These are phyloP conservation scores for Gracilaria caudata DNA, from an alignment of 23 red algal species.

Conservation along the genomic window DNA sequence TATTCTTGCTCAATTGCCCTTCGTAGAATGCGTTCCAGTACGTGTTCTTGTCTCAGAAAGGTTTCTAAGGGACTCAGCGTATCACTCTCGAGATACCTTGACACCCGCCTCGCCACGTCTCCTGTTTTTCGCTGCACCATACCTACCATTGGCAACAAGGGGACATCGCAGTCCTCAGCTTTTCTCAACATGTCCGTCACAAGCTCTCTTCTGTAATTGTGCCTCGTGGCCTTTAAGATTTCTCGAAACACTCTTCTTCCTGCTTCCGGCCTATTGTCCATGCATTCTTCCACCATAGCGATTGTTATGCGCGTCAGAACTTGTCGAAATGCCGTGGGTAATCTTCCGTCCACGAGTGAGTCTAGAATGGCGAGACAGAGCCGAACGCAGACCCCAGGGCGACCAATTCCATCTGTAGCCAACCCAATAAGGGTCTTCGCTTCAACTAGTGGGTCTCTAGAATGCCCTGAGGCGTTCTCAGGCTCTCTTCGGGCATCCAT, in stretches of 20 bases:
- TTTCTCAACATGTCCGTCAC: conserved; percentile 42
- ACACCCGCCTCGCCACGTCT: conserved; percentile 7
- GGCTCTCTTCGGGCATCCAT: conserved; percentile 58
- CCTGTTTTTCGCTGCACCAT: conserved; percentile 19
- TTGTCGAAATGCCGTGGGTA: conserved; percentile 25
- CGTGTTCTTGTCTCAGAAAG: neutral
- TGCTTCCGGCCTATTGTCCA: neutral
- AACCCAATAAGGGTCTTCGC: conserved; percentile 46
- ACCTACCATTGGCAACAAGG: conserved; percentile 33
- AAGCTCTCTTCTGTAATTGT: neutral
- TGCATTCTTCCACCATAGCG: conserved; percentile 18
- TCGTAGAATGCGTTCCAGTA: conserved; percentile 34
- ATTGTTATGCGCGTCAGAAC: conserved; percentile 40
- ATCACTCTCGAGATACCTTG: neutral
- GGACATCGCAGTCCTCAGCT: conserved; percentile 42
- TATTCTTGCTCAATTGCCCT: conserved; percentile 50
- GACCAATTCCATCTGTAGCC: conserved; percentile 36
- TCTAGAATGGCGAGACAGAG: conserved; percentile 50
- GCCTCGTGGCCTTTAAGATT: conserved; percentile 18
- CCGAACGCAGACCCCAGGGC: conserved; percentile 25
- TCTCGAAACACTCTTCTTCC: conserved; percentile 1
- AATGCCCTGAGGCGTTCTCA: conserved; percentile 17
- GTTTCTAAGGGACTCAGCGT: conserved; percentile 20
- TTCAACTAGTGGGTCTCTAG: conserved; percentile 44
- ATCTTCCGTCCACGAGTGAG: conserved; percentile 35